A percentile compares a stretch with the other conserved stretches of the same genome.
phyloP scores from a whole-genome alignment of 306 rosid genomes.

The Vigna mungo region DNA sequence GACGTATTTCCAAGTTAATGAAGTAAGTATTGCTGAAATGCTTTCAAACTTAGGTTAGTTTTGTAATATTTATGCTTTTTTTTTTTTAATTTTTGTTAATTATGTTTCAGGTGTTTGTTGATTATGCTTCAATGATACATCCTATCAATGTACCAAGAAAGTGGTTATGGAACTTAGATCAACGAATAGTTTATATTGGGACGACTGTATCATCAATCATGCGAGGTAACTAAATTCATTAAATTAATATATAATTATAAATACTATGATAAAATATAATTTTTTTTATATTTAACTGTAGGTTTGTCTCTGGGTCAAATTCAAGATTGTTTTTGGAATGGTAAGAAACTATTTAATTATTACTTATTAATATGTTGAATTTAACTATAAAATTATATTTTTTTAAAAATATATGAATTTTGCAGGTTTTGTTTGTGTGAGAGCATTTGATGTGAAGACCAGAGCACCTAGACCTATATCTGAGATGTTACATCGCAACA shows the following conservation, averaged over 20 bases:
- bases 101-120: conserved; percentile 63
- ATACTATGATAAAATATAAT: background rate
- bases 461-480: no score
- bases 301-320: conserved; percentile 39
- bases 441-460: background rate
- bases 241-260: no score
- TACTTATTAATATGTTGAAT: background rate
- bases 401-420: background rate
- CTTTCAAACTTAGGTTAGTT: no score
- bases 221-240: conserved; percentile 47
- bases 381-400: background rate
- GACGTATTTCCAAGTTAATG: conserved; percentile 84
- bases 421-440: conserved; percentile 62
- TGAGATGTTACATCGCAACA: no score
- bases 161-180: conserved; percentile 53
- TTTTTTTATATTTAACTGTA: background rate
- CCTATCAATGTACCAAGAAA: conserved; percentile 65
- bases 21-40: conserved; percentile 47
- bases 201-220: conserved; percentile 53
- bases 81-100: no score
- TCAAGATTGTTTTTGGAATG: conserved; percentile 45
- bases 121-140: conserved; percentile 52
- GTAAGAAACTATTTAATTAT: conserved; percentile 43
- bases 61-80: no score
- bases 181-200: conserved; percentile 56